A percentile compares a stretch with the other conserved stretches of the same genome.
Evolutionary conservation across 768 basidiomycete genomes (phyloP).

Genomic region (Boletus tylopilopsis): DNA sequence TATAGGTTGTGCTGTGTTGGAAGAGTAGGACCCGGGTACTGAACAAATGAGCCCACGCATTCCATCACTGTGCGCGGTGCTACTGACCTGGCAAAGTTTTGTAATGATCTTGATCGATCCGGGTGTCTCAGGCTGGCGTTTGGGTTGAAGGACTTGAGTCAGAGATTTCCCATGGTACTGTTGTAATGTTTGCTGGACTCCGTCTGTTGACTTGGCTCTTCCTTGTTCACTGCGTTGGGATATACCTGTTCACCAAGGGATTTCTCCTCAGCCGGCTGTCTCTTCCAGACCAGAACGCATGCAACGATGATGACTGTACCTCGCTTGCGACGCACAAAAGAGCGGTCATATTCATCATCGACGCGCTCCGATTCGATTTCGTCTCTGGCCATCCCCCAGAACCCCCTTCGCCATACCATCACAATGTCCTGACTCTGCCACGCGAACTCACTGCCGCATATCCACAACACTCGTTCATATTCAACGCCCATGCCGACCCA

Average conservation of each 20-base stretch:
- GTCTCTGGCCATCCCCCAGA: slow-evolving; percentile 60
- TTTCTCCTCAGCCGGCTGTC: slow-evolving; percentile 77
- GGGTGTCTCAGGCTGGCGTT: too few relatives aligned
- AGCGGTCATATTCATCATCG: slow-evolving; percentile 84
- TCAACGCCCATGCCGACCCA: slow-evolving; percentile 89
- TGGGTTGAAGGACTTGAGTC: too few relatives aligned
- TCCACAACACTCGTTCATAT: slow-evolving; percentile 78
- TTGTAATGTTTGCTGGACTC: slow-evolving; percentile 18
- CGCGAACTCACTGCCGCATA: slow-evolving; percentile 56
- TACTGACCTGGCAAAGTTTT: too few relatives aligned
- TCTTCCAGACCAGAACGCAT: slow-evolving; percentile 35
- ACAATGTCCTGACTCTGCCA: slow-evolving; percentile 80
- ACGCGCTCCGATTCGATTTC: slow-evolving; percentile 93
- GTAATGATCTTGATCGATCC: too few relatives aligned
- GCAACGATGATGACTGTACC: slow-evolving; percentile 48
- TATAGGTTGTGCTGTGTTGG: too few relatives aligned
- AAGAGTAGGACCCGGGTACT: too few relatives aligned
- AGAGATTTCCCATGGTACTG: too few relatives aligned
- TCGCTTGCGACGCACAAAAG: slow-evolving; percentile 64
- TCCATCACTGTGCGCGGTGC: too few relatives aligned
- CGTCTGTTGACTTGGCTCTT: slow-evolving; percentile 53
- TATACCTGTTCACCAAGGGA: slow-evolving; percentile 88
- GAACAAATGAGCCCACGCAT: too few relatives aligned
- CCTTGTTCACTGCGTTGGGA: slow-evolving; percentile 67
- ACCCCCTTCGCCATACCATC: slow-evolving; percentile 66